Percentiles rank a stretch among this genome's conserved stretches.
phyloP scores from a whole-genome alignment of 257 asterid genomes.

The Jaltomata sinuosa region DNA sequence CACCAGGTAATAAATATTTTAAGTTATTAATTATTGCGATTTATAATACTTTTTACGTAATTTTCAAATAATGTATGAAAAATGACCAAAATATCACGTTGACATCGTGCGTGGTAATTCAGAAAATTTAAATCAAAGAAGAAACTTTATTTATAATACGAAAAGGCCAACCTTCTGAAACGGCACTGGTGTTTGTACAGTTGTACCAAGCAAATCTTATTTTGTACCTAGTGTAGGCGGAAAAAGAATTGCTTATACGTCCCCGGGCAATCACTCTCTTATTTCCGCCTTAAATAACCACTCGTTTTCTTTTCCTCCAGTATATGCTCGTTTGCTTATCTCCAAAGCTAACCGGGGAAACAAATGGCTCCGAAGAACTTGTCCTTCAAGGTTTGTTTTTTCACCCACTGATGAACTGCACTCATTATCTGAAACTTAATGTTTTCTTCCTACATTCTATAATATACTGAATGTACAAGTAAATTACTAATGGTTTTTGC shows the following conservation, averaged over 20 bases:
- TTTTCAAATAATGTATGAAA: no score
- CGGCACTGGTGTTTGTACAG: not conserved
- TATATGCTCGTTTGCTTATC: constrained; percentile 8
- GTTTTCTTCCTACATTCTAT: not conserved
- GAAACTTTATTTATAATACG: no score
- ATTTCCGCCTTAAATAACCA: not conserved
- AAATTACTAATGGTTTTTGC: not conserved
- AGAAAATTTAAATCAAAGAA: no score
- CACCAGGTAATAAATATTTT: no score
- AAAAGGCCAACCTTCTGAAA: no score
- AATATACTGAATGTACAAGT: not conserved
- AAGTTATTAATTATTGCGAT: no score
- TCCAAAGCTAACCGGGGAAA: constrained; percentile 16
- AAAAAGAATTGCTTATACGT: not conserved
- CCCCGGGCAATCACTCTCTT: no score
- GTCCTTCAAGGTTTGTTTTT: constrained; percentile 19
- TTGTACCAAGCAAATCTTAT: not conserved
- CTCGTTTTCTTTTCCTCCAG: not conserved
- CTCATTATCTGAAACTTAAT: not conserved
- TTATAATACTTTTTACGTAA: no score
- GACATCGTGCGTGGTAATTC: no score
- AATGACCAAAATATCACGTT: no score
- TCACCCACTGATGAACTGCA: not conserved
- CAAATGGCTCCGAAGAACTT: constrained; percentile 29
- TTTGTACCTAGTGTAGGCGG: not conserved